Evolutionary conservation across 495 filamentous ascomycete genomes (phyloP), one percentile per base, ranked within the genome.

Genomic region (Articulospora tetracladia): DNA sequence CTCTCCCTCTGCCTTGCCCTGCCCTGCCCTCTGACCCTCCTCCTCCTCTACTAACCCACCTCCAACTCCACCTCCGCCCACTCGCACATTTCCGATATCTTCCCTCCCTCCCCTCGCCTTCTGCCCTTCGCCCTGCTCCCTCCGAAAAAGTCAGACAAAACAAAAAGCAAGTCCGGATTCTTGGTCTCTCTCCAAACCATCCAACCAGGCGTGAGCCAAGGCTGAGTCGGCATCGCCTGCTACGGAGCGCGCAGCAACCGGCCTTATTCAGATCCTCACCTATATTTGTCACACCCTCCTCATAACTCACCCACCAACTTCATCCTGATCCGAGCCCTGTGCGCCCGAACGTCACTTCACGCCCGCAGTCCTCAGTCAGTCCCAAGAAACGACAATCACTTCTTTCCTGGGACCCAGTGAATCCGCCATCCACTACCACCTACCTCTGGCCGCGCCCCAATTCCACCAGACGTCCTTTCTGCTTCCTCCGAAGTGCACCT

Each of bases 401-500:
- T 2, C 58, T 19, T 24, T 24, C 55, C 54, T 19, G n/a, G 51
- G 3, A 25, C 23, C 24, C 51, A 12, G n/a, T 3, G 39, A 44
- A 44, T 12, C 17, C 8, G 17, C 17, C 39, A 19, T 8, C 39
- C 11, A 44, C 8, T 44, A 8, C n/a, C 17, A 3, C 17, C 39
- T 15, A 17, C 39, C 39, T 3, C n/a, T 15, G n/a, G n/a, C n/a
- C n/a, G n/a, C n/a, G n/a, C n/a, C 57, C 26, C 39, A 27, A 27
- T 19, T 23, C 48, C 50, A 3, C 53, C 48, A 17, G 8, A n/a
- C 19, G 25, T 50, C 64, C 60, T 60, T 59, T 61, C 44, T 66
- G 64, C 64, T 66, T 62, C 55, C 51, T 32, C 10, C 51, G 61
- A 64, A 67, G 54, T 59, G 55, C 52, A 60, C 41, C 49, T 44